Conservation (phyloP, 2,329 filamentous ascomycete genomes). For the Pseudocercospora crystallina region DNA sequence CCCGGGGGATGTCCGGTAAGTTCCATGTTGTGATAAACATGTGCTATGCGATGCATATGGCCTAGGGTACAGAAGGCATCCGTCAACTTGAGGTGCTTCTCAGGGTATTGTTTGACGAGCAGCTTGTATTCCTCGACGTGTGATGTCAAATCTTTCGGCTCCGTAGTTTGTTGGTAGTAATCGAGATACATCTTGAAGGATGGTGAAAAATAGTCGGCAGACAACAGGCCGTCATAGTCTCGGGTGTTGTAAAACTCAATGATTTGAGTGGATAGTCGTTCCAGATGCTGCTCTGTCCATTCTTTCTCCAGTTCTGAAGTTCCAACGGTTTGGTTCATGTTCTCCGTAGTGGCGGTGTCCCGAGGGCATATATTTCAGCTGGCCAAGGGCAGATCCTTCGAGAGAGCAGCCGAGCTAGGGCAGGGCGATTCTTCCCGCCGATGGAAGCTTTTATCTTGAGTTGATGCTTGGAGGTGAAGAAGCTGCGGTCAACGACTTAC, state of each 20-base stretch:
- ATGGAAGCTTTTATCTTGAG: too few species aligned
- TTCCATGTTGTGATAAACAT: neutral
- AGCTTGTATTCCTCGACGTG: neutral
- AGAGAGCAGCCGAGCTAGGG: too few species aligned
- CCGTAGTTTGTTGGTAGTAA: neutral
- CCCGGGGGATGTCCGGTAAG: slow-evolving; percentile 2
- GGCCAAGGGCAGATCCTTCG: too few species aligned
- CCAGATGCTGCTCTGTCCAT: too few species aligned
- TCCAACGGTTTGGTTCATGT: too few species aligned
- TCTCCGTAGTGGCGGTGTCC: too few species aligned
- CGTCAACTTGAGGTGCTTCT: neutral
- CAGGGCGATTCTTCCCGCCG: too few species aligned
- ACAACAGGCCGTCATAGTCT: neutral
- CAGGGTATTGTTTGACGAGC: neutral
- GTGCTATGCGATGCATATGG: neutral
- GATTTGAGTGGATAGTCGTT: neutral
- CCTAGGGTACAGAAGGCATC: neutral
- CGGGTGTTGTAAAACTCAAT: neutral
- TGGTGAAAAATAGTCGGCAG: neutral
- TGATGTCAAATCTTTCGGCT: neutral
- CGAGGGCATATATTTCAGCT: too few species aligned
- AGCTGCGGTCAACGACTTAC: too few species aligned
- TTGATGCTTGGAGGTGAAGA: too few species aligned
- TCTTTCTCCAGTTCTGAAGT: too few species aligned
- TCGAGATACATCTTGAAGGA: neutral